These are phyloP conservation scores for Trichoderma pleuroti DNA, from an alignment of 2,329 filamentous ascomycete species.

Conservation along the genomic window DNA sequence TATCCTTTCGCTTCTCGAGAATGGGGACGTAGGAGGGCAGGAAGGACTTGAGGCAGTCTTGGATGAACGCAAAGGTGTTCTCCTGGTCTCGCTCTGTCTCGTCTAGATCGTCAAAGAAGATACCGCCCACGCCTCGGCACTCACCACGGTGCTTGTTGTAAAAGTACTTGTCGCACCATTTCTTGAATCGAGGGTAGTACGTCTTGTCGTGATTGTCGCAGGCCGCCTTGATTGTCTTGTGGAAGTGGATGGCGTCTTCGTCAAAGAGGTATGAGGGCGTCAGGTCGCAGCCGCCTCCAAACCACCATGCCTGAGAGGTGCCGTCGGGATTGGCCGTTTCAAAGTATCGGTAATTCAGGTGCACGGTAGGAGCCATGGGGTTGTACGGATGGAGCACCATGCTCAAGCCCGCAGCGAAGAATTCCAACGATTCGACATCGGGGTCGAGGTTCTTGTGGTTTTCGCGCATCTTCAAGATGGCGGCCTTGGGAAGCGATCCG, in stretches of 20 bases:
- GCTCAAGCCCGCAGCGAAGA: slow-evolving; percentile 92
- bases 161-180: slow-evolving; percentile 98
- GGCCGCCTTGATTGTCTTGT: slow-evolving; percentile 84
- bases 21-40: slow-evolving; percentile 89
- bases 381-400: slow-evolving; percentile 92
- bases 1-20: slow-evolving; percentile 80
- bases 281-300: slow-evolving; percentile 89
- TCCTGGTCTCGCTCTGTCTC: slow-evolving; percentile 81
- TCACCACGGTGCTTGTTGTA: slow-evolving; percentile 88
- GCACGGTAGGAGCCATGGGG: slow-evolving; percentile 95
- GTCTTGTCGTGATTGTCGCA: slow-evolving; percentile 90
- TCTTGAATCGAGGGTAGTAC: slow-evolving; percentile 94
- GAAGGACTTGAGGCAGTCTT: slow-evolving; percentile 82
- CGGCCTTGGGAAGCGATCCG: slow-evolving; percentile 79
- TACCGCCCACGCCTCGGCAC: slow-evolving; percentile 83
- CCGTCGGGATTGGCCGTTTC: slow-evolving; percentile 87
- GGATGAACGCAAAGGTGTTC: slow-evolving; percentile 83
- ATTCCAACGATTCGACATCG: slow-evolving; percentile 77
- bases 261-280: slow-evolving; percentile 94
- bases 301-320: slow-evolving; percentile 90
- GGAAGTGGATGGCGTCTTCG: slow-evolving; percentile 96
- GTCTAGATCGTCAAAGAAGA: slow-evolving; percentile 98
- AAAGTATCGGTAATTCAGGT: slow-evolving; percentile 98
- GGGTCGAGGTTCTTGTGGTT: slow-evolving; percentile 88
- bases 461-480: slow-evolving; percentile 87